These are phyloP conservation scores for Laetiporus sulphureus DNA, from an alignment of 1,284 basidiomycete species.

Conservation along the genomic window DNA sequence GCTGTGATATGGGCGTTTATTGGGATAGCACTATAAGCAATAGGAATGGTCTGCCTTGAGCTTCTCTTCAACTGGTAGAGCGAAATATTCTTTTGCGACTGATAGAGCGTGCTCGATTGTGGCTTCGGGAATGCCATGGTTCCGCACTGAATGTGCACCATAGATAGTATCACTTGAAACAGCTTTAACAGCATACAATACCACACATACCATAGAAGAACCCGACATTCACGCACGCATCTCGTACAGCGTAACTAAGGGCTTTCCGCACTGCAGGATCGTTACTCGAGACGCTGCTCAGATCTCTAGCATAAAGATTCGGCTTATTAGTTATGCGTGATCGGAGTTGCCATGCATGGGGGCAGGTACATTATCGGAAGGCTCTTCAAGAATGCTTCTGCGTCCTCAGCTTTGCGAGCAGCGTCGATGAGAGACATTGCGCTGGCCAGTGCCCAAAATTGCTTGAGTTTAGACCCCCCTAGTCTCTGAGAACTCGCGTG, in stretches of 20 bases:
- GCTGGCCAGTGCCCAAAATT: no score
- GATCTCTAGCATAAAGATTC: slow-evolving; percentile 44
- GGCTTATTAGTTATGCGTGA: no score
- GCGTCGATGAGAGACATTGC: slow-evolving; percentile 3
- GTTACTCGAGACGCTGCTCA: slow-evolving; percentile 37
- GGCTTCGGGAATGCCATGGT: slow-evolving; percentile 57
- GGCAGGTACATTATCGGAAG: slow-evolving; percentile 28
- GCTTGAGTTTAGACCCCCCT: no score
- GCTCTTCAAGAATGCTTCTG: slow-evolving; percentile 24
- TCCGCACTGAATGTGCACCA: slow-evolving; percentile 59
- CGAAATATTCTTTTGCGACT: slow-evolving; percentile 55
- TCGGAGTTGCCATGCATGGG: no score
- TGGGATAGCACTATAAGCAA: slow-evolving; percentile 28
- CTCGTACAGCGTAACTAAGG: slow-evolving; percentile 52
- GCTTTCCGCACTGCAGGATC: slow-evolving; percentile 35
- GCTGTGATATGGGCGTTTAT: slow-evolving; percentile 6
- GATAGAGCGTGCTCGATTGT: slow-evolving; percentile 40
- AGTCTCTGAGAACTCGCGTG: no score
- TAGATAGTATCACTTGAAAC: background rate
- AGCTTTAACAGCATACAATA: background rate
- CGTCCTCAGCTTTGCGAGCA: background rate
- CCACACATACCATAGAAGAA: slow-evolving; percentile 68
- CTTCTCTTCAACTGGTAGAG: slow-evolving; percentile 50
- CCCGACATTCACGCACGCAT: slow-evolving; percentile 70
- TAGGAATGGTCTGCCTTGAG: slow-evolving; percentile 24